These are phyloP conservation scores for Panaeolus cyanescens DNA, from an alignment of 768 basidiomycete species.

Conservation along the genomic window DNA sequence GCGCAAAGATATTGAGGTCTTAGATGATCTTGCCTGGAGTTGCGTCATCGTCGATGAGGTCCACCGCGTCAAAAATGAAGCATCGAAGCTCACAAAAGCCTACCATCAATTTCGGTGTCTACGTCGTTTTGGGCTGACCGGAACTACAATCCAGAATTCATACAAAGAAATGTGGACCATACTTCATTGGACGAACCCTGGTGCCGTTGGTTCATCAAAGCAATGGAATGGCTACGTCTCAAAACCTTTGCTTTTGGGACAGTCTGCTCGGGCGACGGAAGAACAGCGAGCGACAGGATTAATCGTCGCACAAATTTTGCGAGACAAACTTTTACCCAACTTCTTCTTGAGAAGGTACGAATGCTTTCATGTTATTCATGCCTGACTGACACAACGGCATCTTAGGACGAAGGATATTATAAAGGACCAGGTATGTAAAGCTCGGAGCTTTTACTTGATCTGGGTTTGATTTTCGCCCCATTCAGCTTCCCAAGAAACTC, in stretches of 20 bases:
- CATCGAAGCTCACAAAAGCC: constrained; percentile 64
- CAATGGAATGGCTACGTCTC: constrained; percentile 81
- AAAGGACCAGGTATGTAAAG: constrained; percentile 53
- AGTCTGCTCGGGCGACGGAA: constrained; percentile 64
- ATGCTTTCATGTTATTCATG: background rate
- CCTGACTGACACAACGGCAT: background rate
- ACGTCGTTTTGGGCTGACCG: constrained; percentile 84
- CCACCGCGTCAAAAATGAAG: constrained; percentile 84
- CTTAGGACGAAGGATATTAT: constrained; percentile 80
- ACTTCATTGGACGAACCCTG: constrained; percentile 90
- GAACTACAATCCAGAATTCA: constrained; percentile 79
- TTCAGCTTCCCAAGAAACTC: constrained; percentile 82
- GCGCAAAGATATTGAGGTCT: constrained; percentile 64
- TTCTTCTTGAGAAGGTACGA: constrained; percentile 81
- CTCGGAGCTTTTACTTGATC: background rate
- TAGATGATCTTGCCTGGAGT: constrained; percentile 72
- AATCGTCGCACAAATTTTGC: constrained; percentile 62
- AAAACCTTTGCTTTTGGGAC: constrained; percentile 67
- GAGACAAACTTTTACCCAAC: constrained; percentile 68
- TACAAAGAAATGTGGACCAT: constrained; percentile 93
- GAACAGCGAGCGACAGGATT: constrained; percentile 59
- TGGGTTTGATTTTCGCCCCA: background rate
- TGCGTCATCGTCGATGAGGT: constrained; percentile 87
- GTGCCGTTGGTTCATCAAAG: constrained; percentile 63
- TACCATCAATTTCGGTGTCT: constrained; percentile 69